These are phyloP conservation scores for Daldinia sp. DNA, from an alignment of 2,329 filamentous ascomycete species.

Conservation along the genomic window DNA sequence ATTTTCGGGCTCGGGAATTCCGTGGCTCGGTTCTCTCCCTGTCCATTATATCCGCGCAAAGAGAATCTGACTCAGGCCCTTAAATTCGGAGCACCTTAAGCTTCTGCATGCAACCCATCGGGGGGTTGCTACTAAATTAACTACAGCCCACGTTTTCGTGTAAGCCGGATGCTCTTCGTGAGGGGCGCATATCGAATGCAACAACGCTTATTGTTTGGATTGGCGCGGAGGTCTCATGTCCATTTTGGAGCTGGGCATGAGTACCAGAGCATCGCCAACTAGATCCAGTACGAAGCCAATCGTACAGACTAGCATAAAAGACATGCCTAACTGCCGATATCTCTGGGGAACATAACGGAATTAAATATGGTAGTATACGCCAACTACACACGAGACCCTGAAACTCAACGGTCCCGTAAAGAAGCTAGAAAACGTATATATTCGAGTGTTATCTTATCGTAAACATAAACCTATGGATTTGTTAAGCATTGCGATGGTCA, in stretches of 20 bases:
- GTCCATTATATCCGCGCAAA: not conserved
- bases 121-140: constrained; percentile 21
- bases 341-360: constrained; percentile 2
- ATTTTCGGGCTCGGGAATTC: constrained; percentile 9
- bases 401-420: not conserved
- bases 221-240: constrained; percentile 21
- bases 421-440: constrained; percentile 6
- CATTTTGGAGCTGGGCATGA: constrained; percentile 13
- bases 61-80: constrained; percentile 21
- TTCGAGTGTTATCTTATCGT: constrained; percentile 48
- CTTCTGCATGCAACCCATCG: constrained; percentile 37
- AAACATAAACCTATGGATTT: constrained; percentile 74
- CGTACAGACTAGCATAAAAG: not conserved
- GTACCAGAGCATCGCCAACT: not conserved
- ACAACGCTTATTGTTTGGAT: constrained; percentile 16
- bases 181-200: constrained; percentile 25
- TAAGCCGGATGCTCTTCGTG: constrained; percentile 24
- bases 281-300: not conserved
- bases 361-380: not conserved
- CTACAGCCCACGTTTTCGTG: constrained; percentile 24
- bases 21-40: constrained; percentile 1
- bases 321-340: constrained; percentile 4
- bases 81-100: constrained; percentile 31
- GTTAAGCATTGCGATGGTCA: constrained; percentile 77
- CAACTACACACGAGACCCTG: not conserved